A percentile compares a stretch with the other conserved stretches of the same genome.
These are phyloP conservation scores for Sclerotinia glacialis DNA, from an alignment of 2,329 filamentous ascomycete species.

Conservation along the genomic window DNA sequence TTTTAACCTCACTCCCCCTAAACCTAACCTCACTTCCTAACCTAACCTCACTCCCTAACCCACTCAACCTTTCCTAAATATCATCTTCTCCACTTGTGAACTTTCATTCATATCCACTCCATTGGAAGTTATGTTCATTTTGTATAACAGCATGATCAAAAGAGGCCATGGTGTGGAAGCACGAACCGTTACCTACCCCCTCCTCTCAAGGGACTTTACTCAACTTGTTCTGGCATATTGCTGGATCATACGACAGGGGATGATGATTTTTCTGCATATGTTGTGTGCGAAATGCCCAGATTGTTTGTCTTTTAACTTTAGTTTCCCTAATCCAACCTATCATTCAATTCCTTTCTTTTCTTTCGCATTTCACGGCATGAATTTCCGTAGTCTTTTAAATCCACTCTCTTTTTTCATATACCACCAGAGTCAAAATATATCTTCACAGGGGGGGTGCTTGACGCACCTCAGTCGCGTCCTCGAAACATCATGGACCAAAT, in stretches of 20 bases:
- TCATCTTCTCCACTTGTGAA: slow-evolving; percentile 11
- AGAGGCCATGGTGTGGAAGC: slow-evolving; percentile 1
- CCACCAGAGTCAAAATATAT: slow-evolving; percentile 12
- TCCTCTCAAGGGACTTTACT: neutral
- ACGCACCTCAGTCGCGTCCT: slow-evolving; percentile 16
- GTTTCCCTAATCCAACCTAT: slow-evolving; percentile 8
- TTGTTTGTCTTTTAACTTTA: neutral
- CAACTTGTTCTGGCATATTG: slow-evolving; percentile 1
- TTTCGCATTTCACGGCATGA: slow-evolving; percentile 13
- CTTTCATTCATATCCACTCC: slow-evolving; percentile 11
- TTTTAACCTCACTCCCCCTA: too few relatives aligned
- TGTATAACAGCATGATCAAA: neutral
- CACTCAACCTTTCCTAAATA: neutral
- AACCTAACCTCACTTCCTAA: neutral
- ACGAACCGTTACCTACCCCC: neutral
- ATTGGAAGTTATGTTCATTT: neutral
- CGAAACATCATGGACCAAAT: slow-evolving; percentile 19
- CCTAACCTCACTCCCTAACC: too few relatives aligned
- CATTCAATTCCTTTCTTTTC: slow-evolving; percentile 15
- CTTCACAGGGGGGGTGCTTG: slow-evolving; percentile 24
- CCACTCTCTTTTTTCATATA: neutral
- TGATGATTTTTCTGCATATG: slow-evolving; percentile 22
- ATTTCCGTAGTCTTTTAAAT: slow-evolving; percentile 5
- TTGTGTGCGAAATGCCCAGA: slow-evolving; percentile 15
- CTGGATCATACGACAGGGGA: slow-evolving; percentile 13